phyloP scores from a whole-genome alignment of 1,139 yeast genomes.

The Candida pseudoviswanathii region DNA sequence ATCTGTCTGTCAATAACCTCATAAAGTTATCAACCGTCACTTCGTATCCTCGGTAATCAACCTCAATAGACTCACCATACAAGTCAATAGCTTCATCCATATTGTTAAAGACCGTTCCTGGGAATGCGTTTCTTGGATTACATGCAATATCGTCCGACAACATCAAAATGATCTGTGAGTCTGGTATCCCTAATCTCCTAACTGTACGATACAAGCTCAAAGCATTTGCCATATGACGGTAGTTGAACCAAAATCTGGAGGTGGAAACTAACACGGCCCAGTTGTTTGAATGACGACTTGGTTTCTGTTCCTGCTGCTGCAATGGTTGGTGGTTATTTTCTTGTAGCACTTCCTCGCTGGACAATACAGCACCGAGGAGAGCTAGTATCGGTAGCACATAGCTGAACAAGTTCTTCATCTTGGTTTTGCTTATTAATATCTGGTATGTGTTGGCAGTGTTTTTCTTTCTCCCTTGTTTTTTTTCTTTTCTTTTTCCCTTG shows the following conservation, averaged over 20 bases:
- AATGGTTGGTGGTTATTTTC: background rate
- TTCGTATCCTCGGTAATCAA: slow-evolving; percentile 95
- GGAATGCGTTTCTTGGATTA: slow-evolving; percentile 92
- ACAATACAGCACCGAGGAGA: background rate
- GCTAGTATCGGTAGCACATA: slow-evolving; percentile 7
- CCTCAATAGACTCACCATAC: slow-evolving; percentile 93
- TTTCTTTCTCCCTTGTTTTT: background rate
- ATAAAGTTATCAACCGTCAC: slow-evolving; percentile 97
- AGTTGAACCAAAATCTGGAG: slow-evolving; percentile 97
- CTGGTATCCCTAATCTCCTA: slow-evolving; percentile 94
- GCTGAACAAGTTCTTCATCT: slow-evolving; percentile 2
- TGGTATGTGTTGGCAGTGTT: background rate
- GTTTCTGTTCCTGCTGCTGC: slow-evolving; percentile 24
- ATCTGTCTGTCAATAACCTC: slow-evolving; percentile 85
- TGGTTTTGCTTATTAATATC: background rate
- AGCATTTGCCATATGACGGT: slow-evolving; percentile 96
- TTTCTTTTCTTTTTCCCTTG: background rate
- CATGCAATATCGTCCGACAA: slow-evolving; percentile 96
- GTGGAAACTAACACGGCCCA: slow-evolving; percentile 97
- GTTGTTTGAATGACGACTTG: slow-evolving; percentile 67
- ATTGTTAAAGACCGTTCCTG: slow-evolving; percentile 94
- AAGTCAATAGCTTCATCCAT: slow-evolving; percentile 92
- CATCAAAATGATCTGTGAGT: slow-evolving; percentile 95
- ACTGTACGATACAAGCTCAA: slow-evolving; percentile 94
- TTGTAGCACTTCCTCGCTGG: background rate